A percentile compares a stretch with the other conserved stretches of the same genome.
phyloP scores from a whole-genome alignment of 176 grass and related monocot genomes.

The Elymus sibiricus region DNA sequence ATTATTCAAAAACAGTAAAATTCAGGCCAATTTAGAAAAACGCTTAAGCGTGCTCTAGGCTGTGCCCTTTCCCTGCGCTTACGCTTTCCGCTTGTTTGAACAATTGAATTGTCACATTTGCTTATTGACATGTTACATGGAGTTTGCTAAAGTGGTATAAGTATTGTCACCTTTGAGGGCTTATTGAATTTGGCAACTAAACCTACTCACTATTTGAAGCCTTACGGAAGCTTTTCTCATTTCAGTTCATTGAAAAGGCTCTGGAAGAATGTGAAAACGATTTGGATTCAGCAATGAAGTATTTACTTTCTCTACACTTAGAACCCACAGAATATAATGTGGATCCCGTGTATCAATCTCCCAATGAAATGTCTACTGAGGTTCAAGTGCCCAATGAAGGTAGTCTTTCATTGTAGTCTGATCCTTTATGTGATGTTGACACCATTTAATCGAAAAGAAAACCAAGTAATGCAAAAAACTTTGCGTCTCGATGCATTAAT shows the following conservation, averaged over 20 bases:
- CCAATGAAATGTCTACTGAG: slow-evolving; percentile 32
- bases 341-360: slow-evolving; percentile 5
- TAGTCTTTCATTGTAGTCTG: background rate
- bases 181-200: background rate
- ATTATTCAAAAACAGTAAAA: no score
- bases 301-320: slow-evolving; percentile 32
- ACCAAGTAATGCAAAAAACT: background rate
- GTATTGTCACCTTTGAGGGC: background rate
- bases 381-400: slow-evolving; percentile 24
- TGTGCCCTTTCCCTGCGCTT: no score
- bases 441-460: background rate
- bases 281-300: slow-evolving; percentile 56
- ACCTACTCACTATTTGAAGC: background rate
- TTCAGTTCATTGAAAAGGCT: slow-evolving; percentile 51
- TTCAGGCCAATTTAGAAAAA: no score
- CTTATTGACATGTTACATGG: background rate
- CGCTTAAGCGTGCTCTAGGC: no score
- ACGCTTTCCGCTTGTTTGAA: background rate
- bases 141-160: background rate
- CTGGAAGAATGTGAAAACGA: slow-evolving; percentile 53
- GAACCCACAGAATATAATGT: slow-evolving; percentile 18
- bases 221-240: slow-evolving; percentile 15
- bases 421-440: background rate
- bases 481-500: background rate
- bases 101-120: background rate